Evolutionary conservation across 352 stramenopile genomes (phyloP).

Genomic region (Globisporangium alternatum): DNA sequence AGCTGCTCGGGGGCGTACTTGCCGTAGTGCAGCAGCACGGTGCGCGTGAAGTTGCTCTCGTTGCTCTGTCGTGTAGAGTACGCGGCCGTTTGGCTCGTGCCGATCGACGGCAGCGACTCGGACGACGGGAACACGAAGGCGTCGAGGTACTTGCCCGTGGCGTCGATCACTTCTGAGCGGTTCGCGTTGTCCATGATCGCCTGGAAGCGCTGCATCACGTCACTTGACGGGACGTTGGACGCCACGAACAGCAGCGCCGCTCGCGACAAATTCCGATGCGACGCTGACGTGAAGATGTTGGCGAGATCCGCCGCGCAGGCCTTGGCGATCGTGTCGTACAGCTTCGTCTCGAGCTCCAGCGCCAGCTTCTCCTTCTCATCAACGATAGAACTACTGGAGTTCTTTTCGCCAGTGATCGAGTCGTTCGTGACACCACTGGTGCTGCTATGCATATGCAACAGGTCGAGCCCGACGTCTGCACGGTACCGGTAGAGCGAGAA

Average conservation of each 20-base stretch:
- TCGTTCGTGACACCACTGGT: not conserved
- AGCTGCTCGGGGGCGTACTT: slow-evolving; percentile 76
- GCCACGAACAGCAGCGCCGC: slow-evolving; percentile 71
- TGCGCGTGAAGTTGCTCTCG: slow-evolving; percentile 46
- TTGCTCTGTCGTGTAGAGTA: slow-evolving; percentile 11
- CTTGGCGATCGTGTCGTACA: slow-evolving; percentile 73
- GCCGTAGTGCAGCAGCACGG: slow-evolving; percentile 66
- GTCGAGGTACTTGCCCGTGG: slow-evolving; percentile 70
- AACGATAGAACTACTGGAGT: slow-evolving; percentile 6
- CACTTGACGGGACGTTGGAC: slow-evolving; percentile 53
- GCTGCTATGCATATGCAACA: slow-evolving; percentile 27
- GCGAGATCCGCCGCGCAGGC: slow-evolving; percentile 67
- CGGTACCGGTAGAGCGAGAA: slow-evolving; percentile 86
- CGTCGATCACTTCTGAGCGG: slow-evolving; percentile 48
- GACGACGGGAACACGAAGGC: slow-evolving; percentile 69
- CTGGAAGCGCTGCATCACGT: slow-evolving; percentile 58
- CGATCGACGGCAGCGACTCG: slow-evolving; percentile 16
- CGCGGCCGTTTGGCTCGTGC: slow-evolving; percentile 18
- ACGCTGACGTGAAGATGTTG: slow-evolving; percentile 47
- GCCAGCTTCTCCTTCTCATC: slow-evolving; percentile 50
- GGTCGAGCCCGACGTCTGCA: slow-evolving; percentile 66
- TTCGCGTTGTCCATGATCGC: slow-evolving; percentile 40
- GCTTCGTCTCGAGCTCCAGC: slow-evolving; percentile 64
- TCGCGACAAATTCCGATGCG: slow-evolving; percentile 55
- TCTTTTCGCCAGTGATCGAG: not conserved